Evolutionary conservation across 1,139 yeast genomes (phyloP), one percentile per base, ranked within the genome.

Genomic region (Hansenula sp.): DNA sequence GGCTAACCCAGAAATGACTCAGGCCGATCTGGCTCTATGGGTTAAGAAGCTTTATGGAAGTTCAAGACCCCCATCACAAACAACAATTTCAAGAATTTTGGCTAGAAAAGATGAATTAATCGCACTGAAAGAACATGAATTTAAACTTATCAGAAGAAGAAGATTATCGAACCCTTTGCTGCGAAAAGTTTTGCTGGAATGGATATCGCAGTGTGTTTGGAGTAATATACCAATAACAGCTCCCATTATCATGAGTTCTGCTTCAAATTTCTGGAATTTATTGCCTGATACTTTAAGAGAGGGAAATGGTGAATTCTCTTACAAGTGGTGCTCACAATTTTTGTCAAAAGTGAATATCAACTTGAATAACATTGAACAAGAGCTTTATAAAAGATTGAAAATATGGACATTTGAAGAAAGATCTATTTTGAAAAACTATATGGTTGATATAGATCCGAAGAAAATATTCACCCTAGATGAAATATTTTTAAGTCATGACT

Each of bases 131-230:
- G 83, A 78, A 44, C 72, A 79, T 30, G 86, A 81, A 47, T 73
- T 74, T 60, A 73, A 63, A 62, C 65, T 74, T 48, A 76, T 76
- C 29, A 62, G 85, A 50, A 65, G 84, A 45, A 61, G 87, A 47
- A 77, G 78, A 46, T 75, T 77, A 35, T 64, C 78, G 30, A 81
- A 81, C 53, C 79, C 82, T 5, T 59, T 81, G 15, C 65, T 81
- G 16, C 65, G 87, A 40, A 71, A 74, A 40, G 80, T 81, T 7
- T 60, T 81, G 38, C 74, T 81, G 10, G 87, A 81, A 59, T 81
- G 87, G 87, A 77, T 81, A 41, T 75, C 84, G 1, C 87, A 81
- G 57, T 78, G 82, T 21, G 72, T 76, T 1, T 81, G 88, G 87
- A 84, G 79, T 57, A 74, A 73, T 40, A 77, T 80, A 27, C 87